Conservation (phyloP, 306 rosid genomes). For the Prunus mira region DNA sequence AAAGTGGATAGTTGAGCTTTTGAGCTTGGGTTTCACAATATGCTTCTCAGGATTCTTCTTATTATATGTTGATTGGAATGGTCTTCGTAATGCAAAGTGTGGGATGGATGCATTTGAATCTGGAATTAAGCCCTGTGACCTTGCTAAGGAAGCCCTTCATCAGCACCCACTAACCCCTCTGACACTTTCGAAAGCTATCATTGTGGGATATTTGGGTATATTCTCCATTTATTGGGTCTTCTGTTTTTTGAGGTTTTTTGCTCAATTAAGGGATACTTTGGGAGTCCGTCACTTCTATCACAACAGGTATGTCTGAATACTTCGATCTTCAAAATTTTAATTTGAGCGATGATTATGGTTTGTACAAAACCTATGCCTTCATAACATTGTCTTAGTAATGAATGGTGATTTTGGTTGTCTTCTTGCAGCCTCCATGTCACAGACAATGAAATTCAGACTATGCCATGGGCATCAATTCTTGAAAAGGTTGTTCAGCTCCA, state of each 20-base stretch:
- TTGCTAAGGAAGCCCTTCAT: slow-evolving; percentile 78
- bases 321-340: not conserved
- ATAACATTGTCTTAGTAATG: not conserved
- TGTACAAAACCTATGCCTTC: not conserved
- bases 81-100: slow-evolving; percentile 90
- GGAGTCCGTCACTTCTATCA: slow-evolving; percentile 77
- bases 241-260: slow-evolving; percentile 88
- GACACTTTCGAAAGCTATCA: slow-evolving; percentile 65
- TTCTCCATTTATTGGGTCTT: slow-evolving; percentile 83
- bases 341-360: slow-evolving; percentile 6
- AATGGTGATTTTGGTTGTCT: slow-evolving; percentile 8
- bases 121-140: slow-evolving; percentile 90
- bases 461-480: slow-evolving; percentile 89
- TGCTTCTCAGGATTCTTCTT: slow-evolving; percentile 87
- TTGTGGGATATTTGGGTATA: slow-evolving; percentile 86
- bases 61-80: slow-evolving; percentile 87
- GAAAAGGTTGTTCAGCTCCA: slow-evolving; percentile 82
- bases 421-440: slow-evolving; percentile 77
- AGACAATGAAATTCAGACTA: slow-evolving; percentile 84
- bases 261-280: slow-evolving; percentile 68
- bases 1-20: slow-evolving; percentile 92
- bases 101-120: slow-evolving; percentile 96
- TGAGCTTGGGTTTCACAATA: slow-evolving; percentile 80
- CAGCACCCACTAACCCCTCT: slow-evolving; percentile 79
- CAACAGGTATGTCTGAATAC: slow-evolving; percentile 48